Evolutionary conservation across 1,284 basidiomycete genomes (phyloP), one percentile per base, ranked within the genome.

Genomic region (Phlebopus sp.): DNA sequence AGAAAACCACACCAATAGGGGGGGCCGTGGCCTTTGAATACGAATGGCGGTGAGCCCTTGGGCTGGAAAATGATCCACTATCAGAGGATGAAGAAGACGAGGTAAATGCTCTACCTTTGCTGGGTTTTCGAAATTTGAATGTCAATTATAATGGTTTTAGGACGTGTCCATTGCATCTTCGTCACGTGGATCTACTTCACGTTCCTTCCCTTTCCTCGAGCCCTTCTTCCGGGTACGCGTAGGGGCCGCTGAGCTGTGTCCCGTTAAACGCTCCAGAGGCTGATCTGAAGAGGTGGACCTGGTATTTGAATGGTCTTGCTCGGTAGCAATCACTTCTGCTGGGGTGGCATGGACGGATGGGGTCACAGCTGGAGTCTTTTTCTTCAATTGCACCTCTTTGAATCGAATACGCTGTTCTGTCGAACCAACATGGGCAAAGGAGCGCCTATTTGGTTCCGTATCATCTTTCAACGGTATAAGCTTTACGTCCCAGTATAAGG

Each of bases 391-490:
- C 6, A 68, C 64, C 37, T 67, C 64, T 45, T 55, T 66, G 69
- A 89, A 88, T 13, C 71, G 73, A 42, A 88, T 77, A 10, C 85
- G 78, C 51, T 79, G 76, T 52, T 80, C 78, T 0, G 82, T 81
- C 36, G 72, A 79, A 13, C 75, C 74, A 5, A 85, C 65, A 51
- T 84, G 79, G 3, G 63, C 59, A 6, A 85, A 63, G 2, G 71
- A 62, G 34, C 75, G 74, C 59, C 74, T 80, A 45, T 64, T 71
- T 42, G 70, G 67, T 37, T 79, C 76, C 15, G 65, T 55, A 8
- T 67, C 66, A 47, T 73, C 78, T 75, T 9, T 23, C 11, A 31
- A 42, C 15, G 18, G 10, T 13, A 10, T 5, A 8, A 35, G 3
- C 17, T 21, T 35, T 9, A 4, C n/a, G 21, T 23, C 18, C n/a